Evolutionary conservation across 75 land plant genomes (phyloP).

Genomic region (Sequoia sempervirens): DNA sequence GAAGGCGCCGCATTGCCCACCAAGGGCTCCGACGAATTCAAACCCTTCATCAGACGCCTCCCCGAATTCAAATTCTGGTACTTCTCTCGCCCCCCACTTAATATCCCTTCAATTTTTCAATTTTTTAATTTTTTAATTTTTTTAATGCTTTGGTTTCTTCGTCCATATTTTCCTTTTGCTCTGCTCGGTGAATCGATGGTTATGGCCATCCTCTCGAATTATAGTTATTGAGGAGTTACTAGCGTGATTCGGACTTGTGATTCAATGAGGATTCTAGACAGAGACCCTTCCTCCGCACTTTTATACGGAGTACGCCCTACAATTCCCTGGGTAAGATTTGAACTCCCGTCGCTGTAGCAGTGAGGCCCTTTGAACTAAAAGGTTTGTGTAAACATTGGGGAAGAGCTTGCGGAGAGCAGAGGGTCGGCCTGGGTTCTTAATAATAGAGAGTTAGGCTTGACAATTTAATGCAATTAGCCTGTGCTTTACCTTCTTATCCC

Average conservation of each 20-base stretch:
- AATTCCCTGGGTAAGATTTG: background rate
- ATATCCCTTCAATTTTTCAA: background rate
- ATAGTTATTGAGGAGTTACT: too few relatives aligned
- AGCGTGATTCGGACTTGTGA: too few relatives aligned
- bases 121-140: too few relatives aligned
- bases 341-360: background rate
- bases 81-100: background rate
- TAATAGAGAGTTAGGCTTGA: too few relatives aligned
- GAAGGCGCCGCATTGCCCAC: conserved; percentile 71
- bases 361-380: background rate
- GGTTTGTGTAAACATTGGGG: background rate
- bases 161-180: too few relatives aligned
- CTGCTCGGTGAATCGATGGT: background rate
- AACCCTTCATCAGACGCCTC: conserved; percentile 60
- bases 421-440: background rate
- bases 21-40: conserved; percentile 67
- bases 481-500: background rate
- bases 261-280: too few relatives aligned
- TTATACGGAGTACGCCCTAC: too few relatives aligned
- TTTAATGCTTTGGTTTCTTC: too few relatives aligned
- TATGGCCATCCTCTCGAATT: background rate
- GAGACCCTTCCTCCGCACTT: too few relatives aligned
- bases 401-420: background rate
- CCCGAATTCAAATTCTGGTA: conserved; percentile 77
- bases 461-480: background rate